Base-by-base conservation (phyloP, 2,329 filamentous ascomycete genomes). In the Pyrenochaeta sp. region DNA sequence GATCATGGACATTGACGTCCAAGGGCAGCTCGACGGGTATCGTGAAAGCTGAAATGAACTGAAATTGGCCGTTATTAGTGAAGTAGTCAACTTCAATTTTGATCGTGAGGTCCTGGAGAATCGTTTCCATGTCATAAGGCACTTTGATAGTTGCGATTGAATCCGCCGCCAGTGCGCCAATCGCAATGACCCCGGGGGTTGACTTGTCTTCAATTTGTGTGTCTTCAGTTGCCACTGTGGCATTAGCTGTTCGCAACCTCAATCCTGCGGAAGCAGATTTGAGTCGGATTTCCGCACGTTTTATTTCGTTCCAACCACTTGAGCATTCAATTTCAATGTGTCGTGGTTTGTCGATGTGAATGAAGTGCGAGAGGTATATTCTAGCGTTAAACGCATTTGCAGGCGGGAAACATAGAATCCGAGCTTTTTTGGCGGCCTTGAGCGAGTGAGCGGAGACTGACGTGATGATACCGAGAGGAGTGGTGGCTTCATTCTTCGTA, bases 1-100 rank as follows among this genome's bases (percentile, higher is more conserved):
- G 84, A 59, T 99, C 94, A 61, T 97, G 92, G 5, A 99, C 94
- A 55, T 97, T 97, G 51, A 99, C 94, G 3, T 93, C 92, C 3
- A 99, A 79, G 0, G 90, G 89, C 4, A 99, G 77, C 1, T 88
- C 81, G 2, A 94, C 87, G 3, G 86, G 81, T 14, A 95, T 78
- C 3, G 79, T 82, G 14, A 82, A 81, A 6, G 80, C 78, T 11
- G 81, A 82, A 11, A 83, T 80, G 64, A 86, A 87, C 40, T 79
- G 77, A 53, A 90, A 89, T 6, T 75, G 77, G 3, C 86, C 88
- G 2, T 82, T 74, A 0, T 83, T 77, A 0, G 89, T 92, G 2
- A 80, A 80, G 63, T 94, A 96, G 1, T 77, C 78, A 7, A 91
- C 78, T 53, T 96, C 92, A n/a, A 93, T 72, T 50, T 85, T 87